Evolutionary conservation across 768 basidiomycete genomes (phyloP).

Genomic region (Leccinum olivaceopallidum): DNA sequence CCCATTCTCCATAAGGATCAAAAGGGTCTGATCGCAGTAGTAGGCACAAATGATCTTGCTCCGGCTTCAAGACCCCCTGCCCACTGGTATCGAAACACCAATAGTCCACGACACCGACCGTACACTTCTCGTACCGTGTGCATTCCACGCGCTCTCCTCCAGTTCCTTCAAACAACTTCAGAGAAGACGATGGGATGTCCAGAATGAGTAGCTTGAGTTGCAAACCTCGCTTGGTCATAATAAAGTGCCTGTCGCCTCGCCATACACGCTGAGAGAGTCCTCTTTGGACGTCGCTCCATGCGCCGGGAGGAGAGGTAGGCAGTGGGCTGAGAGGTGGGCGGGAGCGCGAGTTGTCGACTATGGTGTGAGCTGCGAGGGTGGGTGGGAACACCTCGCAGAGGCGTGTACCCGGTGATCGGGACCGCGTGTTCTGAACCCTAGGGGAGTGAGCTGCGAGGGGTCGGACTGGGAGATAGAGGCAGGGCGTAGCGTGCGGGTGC

Average conservation of each 20-base stretch:
- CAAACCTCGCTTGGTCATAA: conserved; percentile 35
- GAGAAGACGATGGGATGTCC: conserved; percentile 19
- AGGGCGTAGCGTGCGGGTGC: background rate
- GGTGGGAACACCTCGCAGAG: too few species aligned
- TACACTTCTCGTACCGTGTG: conserved; percentile 19
- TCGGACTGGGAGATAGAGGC: background rate
- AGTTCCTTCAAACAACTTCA: conserved; percentile 19
- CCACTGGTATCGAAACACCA: conserved; percentile 35
- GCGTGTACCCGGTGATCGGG: background rate
- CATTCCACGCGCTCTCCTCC: conserved; percentile 13
- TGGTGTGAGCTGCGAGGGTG: too few species aligned
- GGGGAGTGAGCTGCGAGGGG: background rate
- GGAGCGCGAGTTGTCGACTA: too few species aligned
- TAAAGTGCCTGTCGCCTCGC: conserved; percentile 31
- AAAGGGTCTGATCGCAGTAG: conserved; percentile 30
- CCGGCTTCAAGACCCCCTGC: conserved; percentile 19
- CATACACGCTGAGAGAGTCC: conserved; percentile 6
- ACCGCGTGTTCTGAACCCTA: background rate
- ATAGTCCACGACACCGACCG: conserved; percentile 31
- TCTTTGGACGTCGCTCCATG: too few species aligned
- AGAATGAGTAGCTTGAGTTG: conserved; percentile 28
- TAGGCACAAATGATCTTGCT: conserved; percentile 32
- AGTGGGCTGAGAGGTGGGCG: too few species aligned
- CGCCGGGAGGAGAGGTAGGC: too few species aligned
- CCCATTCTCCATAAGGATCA: conserved; percentile 28